These are phyloP conservation scores for Aspergillus asperescens DNA, from an alignment of 495 filamentous ascomycete genomes.

Conservation along the genomic window DNA sequence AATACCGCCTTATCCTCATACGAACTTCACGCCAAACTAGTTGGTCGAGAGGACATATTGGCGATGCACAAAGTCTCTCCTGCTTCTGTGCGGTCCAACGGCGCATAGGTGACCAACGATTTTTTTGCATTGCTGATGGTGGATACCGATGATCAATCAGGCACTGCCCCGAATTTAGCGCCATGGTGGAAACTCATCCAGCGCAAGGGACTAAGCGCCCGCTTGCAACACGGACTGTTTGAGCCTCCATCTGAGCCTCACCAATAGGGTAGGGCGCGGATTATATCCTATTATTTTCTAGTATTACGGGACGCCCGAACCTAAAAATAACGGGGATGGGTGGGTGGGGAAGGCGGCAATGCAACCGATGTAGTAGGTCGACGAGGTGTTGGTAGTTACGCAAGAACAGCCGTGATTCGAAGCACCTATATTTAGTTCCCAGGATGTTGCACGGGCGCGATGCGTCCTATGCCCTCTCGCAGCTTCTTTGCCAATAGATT, in stretches of 20 bases:
- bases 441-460: not conserved
- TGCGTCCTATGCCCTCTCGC: not conserved
- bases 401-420: not conserved
- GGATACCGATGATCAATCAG: not conserved
- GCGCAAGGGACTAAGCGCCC: not conserved
- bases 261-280: not conserved
- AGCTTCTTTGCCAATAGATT: not conserved
- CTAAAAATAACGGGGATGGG: not conserved
- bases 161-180: not conserved
- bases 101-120: not conserved
- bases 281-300: not conserved
- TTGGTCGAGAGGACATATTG: not conserved
- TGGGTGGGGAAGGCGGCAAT: not conserved
- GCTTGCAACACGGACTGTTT: not conserved
- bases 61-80: not conserved
- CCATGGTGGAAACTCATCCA: not conserved
- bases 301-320: not conserved
- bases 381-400: not conserved
- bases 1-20: not conserved
- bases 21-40: not conserved
- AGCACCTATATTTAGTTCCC: not conserved
- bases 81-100: not conserved
- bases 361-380: not conserved
- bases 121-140: not conserved
- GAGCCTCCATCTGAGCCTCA: not conserved